Evolutionary conservation across 345 rosid genomes (phyloP).

Genomic region (Pseudoturritis turrita): DNA sequence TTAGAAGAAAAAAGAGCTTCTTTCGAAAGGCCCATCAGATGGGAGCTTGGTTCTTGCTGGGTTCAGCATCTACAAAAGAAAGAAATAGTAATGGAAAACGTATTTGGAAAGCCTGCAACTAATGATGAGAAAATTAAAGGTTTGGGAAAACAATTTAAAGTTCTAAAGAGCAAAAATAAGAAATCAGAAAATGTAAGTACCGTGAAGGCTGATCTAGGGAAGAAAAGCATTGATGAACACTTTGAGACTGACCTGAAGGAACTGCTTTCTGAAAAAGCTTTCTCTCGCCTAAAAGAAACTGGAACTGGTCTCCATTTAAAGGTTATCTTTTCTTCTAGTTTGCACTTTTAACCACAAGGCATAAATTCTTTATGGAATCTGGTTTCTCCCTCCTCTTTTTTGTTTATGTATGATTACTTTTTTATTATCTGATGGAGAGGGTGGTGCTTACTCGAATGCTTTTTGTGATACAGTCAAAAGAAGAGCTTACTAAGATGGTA

Average conservation of each 20-base stretch:
- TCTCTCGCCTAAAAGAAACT: conserved; percentile 70
- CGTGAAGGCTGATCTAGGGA: conserved; percentile 11
- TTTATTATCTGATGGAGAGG: not conserved
- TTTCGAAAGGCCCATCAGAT: conserved; percentile 59
- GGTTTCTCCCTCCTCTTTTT: not conserved
- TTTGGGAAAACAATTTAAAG: conserved; percentile 86
- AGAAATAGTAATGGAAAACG: conserved; percentile 52
- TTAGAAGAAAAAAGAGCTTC: conserved; percentile 46
- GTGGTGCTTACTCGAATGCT: conserved; percentile 8
- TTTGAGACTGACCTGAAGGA: conserved; percentile 62
- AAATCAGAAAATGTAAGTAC: conserved; percentile 28
- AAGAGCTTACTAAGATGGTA: conserved; percentile 79
- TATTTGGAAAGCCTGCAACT: conserved; percentile 50
- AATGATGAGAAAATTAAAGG: conserved; percentile 76
- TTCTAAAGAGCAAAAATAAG: conserved; percentile 72
- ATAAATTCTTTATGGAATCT: not conserved
- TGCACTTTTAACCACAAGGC: not conserved
- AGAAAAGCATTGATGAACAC: conserved; percentile 33
- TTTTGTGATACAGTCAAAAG: conserved; percentile 51
- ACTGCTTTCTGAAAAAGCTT: conserved; percentile 69
- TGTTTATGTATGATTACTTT: not conserved
- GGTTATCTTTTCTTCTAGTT: conserved; percentile 42
- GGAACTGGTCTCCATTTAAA: conserved; percentile 87
- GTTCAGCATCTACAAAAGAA: conserved; percentile 89
- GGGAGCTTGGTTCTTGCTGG: conserved; percentile 97